phyloP scores from a whole-genome alignment of 345 rosid species.

The Raphanus raphanistrum region DNA sequence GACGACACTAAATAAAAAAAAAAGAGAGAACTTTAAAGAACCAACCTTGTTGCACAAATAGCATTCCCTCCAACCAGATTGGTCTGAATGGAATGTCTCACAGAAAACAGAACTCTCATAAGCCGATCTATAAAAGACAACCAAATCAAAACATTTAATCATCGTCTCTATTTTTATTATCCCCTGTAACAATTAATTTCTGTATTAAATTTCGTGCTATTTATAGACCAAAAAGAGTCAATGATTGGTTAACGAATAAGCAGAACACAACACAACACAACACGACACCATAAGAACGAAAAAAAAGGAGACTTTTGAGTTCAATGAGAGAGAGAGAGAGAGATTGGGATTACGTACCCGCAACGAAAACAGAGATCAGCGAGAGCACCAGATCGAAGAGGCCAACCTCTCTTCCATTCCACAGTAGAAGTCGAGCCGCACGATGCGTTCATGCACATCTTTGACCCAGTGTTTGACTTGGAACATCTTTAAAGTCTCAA shows the following conservation, averaged over 20 bases:
- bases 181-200: not conserved
- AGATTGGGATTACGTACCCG: conserved; percentile 56
- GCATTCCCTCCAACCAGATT: conserved; percentile 95
- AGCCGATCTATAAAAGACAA: conserved; percentile 54
- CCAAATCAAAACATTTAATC: conserved; percentile 1
- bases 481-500: conserved; percentile 4
- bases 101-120: conserved; percentile 67
- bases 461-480: conserved; percentile 54
- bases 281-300: not conserved
- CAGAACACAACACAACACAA: conserved; percentile 1
- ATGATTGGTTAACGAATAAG: not conserved
- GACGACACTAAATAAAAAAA: not conserved
- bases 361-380: conserved; percentile 80
- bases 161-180: not conserved
- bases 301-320: conserved; percentile 18
- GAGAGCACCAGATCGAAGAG: conserved; percentile 72
- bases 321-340: not conserved
- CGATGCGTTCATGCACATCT: conserved; percentile 76
- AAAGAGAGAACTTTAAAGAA: not conserved
- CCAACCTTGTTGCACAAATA: conserved; percentile 59
- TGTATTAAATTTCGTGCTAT: conserved; percentile 1
- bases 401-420: conserved; percentile 90
- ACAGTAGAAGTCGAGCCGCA: conserved; percentile 51
- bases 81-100: conserved; percentile 68
- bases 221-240: conserved; percentile 18